A percentile compares a stretch with the other conserved stretches of the same genome.
These are phyloP conservation scores for Diaporthe amygdali DNA, from an alignment of 2,329 filamentous ascomycete species.

Conservation along the genomic window DNA sequence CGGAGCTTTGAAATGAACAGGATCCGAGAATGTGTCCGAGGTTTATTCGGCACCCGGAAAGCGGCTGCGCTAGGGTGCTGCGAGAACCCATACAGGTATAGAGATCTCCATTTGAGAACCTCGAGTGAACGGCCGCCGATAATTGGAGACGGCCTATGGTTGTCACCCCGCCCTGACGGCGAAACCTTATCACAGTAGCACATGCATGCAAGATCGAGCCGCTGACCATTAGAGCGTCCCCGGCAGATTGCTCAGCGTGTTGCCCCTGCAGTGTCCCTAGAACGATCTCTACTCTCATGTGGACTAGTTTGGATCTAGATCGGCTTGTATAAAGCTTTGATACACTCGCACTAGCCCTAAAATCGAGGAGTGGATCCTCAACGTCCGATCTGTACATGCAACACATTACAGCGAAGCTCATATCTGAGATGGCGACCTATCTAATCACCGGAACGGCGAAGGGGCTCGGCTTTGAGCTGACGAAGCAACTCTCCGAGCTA, in stretches of 20 bases:
- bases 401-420: not conserved
- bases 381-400: not conserved
- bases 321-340: not conserved
- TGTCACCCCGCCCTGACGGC: not conserved
- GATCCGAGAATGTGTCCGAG: not conserved
- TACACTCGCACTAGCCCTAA: not conserved
- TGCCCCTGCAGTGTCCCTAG: not conserved
- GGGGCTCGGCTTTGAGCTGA: conserved; percentile 4
- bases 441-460: conserved; percentile 8
- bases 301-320: not conserved
- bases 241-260: not conserved
- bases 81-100: not conserved
- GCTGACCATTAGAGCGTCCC: not conserved
- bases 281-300: not conserved
- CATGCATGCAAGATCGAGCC: not conserved
- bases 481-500: not conserved
- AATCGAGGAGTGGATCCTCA: no score
- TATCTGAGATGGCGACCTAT: not conserved
- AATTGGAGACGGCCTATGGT: not conserved
- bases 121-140: not conserved
- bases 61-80: not conserved
- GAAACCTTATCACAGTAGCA: not conserved
- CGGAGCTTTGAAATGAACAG: not conserved
- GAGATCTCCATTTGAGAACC: not conserved
- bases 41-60: not conserved